phyloP scores from a whole-genome alignment of 192 early-diverging fungal genomes.

The Geranomyces variabilis region DNA sequence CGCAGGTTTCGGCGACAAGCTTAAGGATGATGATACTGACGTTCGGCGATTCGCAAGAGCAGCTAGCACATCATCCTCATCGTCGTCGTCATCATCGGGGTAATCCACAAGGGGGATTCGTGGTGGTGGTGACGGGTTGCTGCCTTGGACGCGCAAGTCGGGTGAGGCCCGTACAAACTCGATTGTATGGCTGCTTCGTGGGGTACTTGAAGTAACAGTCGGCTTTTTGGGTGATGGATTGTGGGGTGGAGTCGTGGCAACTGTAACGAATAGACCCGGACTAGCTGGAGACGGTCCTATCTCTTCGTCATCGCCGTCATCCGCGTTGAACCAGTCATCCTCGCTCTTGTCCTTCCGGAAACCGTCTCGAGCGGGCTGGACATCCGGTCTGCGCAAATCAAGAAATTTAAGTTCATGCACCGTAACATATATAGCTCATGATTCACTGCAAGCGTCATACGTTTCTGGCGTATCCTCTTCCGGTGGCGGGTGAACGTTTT shows the following conservation, averaged over 20 bases:
- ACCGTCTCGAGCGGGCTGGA: neutral
- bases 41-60: constrained; percentile 6
- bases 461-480: constrained; percentile 26
- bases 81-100: constrained; percentile 38
- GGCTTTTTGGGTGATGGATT: neutral
- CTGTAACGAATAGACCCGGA: neutral
- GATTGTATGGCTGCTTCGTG: constrained; percentile 1
- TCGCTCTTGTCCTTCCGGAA: constrained; percentile 65
- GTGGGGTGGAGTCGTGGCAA: constrained; percentile 14
- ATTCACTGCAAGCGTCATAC: neutral
- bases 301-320: constrained; percentile 42
- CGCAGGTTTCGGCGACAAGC: no score
- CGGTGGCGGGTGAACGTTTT: constrained; percentile 58
- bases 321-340: constrained; percentile 79
- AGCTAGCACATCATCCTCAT: constrained; percentile 14
- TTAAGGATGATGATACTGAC: neutral
- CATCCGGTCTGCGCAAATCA: constrained; percentile 31
- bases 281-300: neutral
- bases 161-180: constrained; percentile 36
- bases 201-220: neutral
- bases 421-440: constrained; percentile 7
- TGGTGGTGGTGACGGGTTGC: no score
- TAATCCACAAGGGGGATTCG: constrained; percentile 21
- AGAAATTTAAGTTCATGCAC: constrained; percentile 52
- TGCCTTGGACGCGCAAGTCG: constrained; percentile 2